Base-by-base conservation (phyloP, 2,329 filamentous ascomycete species). In the Trichoderma simmonsii region DNA sequence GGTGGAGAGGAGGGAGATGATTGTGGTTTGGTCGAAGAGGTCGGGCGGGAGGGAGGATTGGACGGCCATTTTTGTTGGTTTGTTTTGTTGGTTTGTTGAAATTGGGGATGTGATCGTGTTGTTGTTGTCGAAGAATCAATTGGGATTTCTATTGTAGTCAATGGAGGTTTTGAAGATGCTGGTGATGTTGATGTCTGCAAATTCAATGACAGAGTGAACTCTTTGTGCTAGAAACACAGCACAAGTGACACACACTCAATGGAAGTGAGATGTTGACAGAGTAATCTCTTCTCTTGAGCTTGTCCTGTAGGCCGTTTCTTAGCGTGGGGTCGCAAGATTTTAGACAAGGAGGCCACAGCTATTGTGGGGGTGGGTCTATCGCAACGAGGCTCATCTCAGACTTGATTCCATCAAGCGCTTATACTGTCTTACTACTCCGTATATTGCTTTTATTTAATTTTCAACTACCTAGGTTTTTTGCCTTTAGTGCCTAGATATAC, bases 21-120 rank as follows among this genome's bases (percentile, higher is more conserved):
- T 83, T 18, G 89, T 91, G 2, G 86, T 89, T 69, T 81, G 80
- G 78, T 91, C 89, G 78, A 90, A 88, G 36, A 90, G 79, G 75
- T 89, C 86, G 4, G 85, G 84, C 2, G 87, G 86, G 7, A 87
- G 83, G 34, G 78, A 77, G 2, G 77, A 79, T 61, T 66, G 54
- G 34, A 30, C 30, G 30, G 70, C 71, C 68, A 73, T 73, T 63
- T 39, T 69, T 39, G 15, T 57, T 24, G 24, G 11, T 26, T 51
- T 8, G 30, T 51, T 24, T 8, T 60, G 9, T 59, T 28, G 24
- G 34, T 36, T 36, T 51, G 9, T 39, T 15, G 24, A 15, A 15
- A 7, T 26, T 64, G 34, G 59, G 14, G 4, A 1, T 51, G 24
- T 51, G 21, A 1, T 14, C 28, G 43, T 43, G 15, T 8, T 8